Evolutionary conservation across 306 rosid genomes (phyloP), one percentile per base, ranked within the genome.

Genomic region (Parietaria judaica): DNA sequence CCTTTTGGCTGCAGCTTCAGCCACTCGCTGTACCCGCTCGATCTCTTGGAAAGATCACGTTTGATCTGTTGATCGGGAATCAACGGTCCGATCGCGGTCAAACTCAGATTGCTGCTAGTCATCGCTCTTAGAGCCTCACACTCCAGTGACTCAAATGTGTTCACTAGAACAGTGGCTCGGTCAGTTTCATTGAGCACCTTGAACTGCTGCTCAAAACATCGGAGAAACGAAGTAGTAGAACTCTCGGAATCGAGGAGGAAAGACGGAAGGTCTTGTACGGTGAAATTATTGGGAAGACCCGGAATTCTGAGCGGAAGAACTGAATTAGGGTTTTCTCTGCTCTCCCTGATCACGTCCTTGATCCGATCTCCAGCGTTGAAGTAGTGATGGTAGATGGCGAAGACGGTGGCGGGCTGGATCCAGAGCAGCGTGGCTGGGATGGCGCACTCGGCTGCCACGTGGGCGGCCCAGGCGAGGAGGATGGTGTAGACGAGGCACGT

Each of bases 81-180:
- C 74, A 89, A 57, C 3, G 96, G 96, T 2, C 96, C 95, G 4
- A 89, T 57, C 1, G 79, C 77, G 0, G 80, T 54, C 63, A 69
- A 14, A 52, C 63, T 54, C 23, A 66, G 8, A 2, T 12, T 14
- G 13, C 6, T 13, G 11, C 14, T 41, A 15, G 14, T 13, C 50
- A 61, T 14, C 0, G 56, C 70, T 66, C 14, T 36, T 13, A 76
- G 8, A 2, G 67, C 76, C 14, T 73, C 63, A 3, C 7, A 49
- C 48, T 76, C 80, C 47, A 76, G 54, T 1, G 51, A 66, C 8
- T 71, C 76, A 16, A 71, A 76, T 0, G 76, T 76, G 39, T 76
- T 71, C 4, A 71, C 63, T 4, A 58, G 14, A 7, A 58, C 49
- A 4, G 9, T 49, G 31, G 1, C 31, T 49, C 10, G 4, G 0